These are phyloP conservation scores for slime mould (Dictyostelium discoideum) DNA, from an alignment of 78 protist genomes.

Conservation along the genomic window dicty_2.7 NC_007089.4:5451501-5452000, in stretches of 20 bases:
- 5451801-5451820: background rate
- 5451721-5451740: background rate
- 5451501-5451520: background rate
- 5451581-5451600: background rate
- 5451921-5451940: background rate
- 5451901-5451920: background rate
- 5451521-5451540: background rate
- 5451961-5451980: background rate
- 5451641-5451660: background rate
- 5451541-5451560: background rate
- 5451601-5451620: background rate
- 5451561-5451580: background rate
- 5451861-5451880: background rate
- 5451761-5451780: background rate
- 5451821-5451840: background rate
- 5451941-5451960: background rate
- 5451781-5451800: background rate
- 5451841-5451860: background rate
- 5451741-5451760: background rate
- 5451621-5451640: background rate
- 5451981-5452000: background rate
- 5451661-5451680: background rate
- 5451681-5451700: background rate
- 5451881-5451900: background rate
- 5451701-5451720: constrained; percentile 7